phyloP scores from a whole-genome alignment of 345 rosid species.

The Hibiscus tridactylites region DNA sequence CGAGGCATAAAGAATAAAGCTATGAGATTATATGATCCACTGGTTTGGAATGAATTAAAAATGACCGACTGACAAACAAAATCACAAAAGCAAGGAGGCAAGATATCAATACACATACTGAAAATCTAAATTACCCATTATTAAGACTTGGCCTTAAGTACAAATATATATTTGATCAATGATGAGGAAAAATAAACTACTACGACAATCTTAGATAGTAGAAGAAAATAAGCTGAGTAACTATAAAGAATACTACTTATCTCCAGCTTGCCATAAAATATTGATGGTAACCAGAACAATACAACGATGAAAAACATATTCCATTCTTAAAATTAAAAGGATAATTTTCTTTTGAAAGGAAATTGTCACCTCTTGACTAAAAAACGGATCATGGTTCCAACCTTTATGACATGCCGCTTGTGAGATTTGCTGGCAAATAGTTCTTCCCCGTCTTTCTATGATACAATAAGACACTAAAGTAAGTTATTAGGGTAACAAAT shows the following conservation, averaged over 20 bases:
- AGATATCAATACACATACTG: not conserved
- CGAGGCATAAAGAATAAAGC: not conserved
- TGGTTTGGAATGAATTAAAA: not conserved
- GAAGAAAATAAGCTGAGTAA: not conserved
- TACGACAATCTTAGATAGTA: not conserved
- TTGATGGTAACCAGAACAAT: not conserved
- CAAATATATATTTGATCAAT: not conserved
- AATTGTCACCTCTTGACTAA: constrained; percentile 58
- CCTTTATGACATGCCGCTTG: constrained; percentile 52
- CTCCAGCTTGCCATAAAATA: not conserved
- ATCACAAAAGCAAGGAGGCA: not conserved
- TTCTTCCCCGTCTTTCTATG: not conserved
- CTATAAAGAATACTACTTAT: not conserved
- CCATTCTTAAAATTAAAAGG: not conserved
- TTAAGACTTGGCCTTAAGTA: not conserved
- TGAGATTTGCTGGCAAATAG: constrained; percentile 43
- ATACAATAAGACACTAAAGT: not conserved
- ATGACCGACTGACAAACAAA: not conserved
- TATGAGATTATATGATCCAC: not conserved
- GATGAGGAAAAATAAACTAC: not conserved
- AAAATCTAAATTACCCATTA: not conserved
- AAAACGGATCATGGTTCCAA: constrained; percentile 64
- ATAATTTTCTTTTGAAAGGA: not conserved
- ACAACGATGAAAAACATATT: not conserved
- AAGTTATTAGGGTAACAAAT: not conserved